These are phyloP conservation scores for Lachnellula hyalina DNA, from an alignment of 2,329 filamentous ascomycete genomes.

Conservation along the genomic window DNA sequence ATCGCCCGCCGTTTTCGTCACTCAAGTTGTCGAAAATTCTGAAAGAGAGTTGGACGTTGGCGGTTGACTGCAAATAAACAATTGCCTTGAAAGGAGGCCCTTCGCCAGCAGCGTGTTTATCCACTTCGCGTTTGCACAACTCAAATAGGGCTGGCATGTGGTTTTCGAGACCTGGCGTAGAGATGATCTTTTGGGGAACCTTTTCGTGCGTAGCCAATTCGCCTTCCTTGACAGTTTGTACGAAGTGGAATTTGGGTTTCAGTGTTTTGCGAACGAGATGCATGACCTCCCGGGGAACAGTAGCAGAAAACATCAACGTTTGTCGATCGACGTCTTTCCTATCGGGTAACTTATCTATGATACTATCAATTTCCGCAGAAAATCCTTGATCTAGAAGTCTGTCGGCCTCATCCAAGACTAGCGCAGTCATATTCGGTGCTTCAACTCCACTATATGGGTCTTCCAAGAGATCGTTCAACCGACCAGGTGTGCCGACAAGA, in stretches of 20 bases:
- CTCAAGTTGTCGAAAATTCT: conserved; percentile 42
- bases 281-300: conserved; percentile 80
- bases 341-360: conserved; percentile 59
- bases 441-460: conserved; percentile 43
- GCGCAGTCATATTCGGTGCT: conserved; percentile 66
- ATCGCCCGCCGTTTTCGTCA: conserved; percentile 10
- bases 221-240: conserved; percentile 76
- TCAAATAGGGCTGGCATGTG: conserved; percentile 65
- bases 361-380: conserved; percentile 56
- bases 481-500: conserved; percentile 84
- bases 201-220: conserved; percentile 81
- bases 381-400: conserved; percentile 96
- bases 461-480: conserved; percentile 70
- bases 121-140: conserved; percentile 37
- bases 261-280: conserved; percentile 67
- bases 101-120: conserved; percentile 10
- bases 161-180: conserved; percentile 67
- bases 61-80: conserved; percentile 78
- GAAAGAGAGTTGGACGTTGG: conserved; percentile 61
- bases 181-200: conserved; percentile 74
- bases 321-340: conserved; percentile 64
- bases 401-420: conserved; percentile 96
- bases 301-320: conserved; percentile 93
- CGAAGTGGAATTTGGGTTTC: conserved; percentile 79
- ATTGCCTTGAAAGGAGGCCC: conserved; percentile 75